Base-by-base conservation (phyloP, 495 filamentous ascomycete species). In the Glarea lozoyensis region DNA sequence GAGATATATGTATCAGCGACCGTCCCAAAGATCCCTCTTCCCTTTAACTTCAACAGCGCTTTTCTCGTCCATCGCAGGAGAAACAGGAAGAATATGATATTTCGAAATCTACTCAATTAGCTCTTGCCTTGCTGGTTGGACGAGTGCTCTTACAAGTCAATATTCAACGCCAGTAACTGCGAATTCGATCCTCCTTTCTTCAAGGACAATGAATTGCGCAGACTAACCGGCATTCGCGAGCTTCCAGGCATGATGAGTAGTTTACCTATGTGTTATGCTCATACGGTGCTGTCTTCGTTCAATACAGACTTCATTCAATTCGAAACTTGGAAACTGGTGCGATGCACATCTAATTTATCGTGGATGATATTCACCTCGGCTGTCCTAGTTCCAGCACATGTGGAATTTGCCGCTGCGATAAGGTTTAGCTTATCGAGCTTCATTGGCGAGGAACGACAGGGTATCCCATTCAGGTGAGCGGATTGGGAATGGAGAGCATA, bases 1-100 rank as follows among this genome's bases (percentile, higher is more conserved):
- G 76, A 73, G 44, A 66, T 66, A 68, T 87, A 94, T 41, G 80
- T 60, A 59, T 88, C 79, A 55, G 70, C 69, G 37, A 88, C 52
- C 22, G 85, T 84, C 36, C 93, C 93, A 43, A 94, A 55, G 42
- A 94, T 58, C 33, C 93, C 93, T 55, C 88, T 86, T 49, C 93
- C 93, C 54, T 84, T 84, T 51, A 99, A 69, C 46, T 88, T 84
- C 58, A 86, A 78, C 45, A 84, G 78, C 23, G 73, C 74, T 60
- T 84, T 89, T 48, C 88, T 83, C 10, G 81, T 79, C 71, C 88
- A 89, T 52, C 90, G 79, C 25, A 97, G 68, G 30, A 97, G 60
- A 67, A 97, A 96, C 45, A 92, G 75, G 57, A 88, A 70, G 62
- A 99, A 95, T 32, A 97, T 62, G 32, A 95, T 70, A 58, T 96